These are phyloP conservation scores for Lipomyces spencermartinsiae DNA, from an alignment of 805 yeast genomes.

Conservation along the genomic window DNA sequence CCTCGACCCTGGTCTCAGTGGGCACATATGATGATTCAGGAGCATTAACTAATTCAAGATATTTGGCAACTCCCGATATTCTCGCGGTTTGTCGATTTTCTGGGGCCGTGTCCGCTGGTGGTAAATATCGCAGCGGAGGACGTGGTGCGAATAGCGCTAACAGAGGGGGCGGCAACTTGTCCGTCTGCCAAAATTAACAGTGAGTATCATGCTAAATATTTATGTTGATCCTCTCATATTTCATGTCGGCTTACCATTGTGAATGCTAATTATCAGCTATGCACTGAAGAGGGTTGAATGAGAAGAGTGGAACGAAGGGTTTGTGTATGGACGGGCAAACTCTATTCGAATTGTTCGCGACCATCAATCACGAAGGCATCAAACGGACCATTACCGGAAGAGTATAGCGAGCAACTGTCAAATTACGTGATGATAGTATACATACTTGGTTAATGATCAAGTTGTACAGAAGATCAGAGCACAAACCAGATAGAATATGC, in stretches of 20 bases:
- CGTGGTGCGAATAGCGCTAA: slow-evolving; percentile 63
- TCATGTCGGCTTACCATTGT: not conserved
- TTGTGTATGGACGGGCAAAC: not conserved
- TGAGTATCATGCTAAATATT: not conserved
- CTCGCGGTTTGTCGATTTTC: slow-evolving; percentile 55
- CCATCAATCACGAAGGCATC: too few relatives aligned
- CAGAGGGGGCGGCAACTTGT: slow-evolving; percentile 53
- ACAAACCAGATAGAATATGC: not conserved
- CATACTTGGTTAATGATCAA: not conserved
- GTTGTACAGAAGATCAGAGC: not conserved
- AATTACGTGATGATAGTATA: not conserved
- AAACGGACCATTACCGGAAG: too few relatives aligned
- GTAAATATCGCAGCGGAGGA: slow-evolving; percentile 59
- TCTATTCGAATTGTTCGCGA: not conserved
- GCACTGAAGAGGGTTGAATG: not conserved
- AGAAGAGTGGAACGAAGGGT: not conserved
- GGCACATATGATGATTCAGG: slow-evolving; percentile 42
- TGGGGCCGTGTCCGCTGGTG: slow-evolving; percentile 58
- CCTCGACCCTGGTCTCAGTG: slow-evolving; percentile 47
- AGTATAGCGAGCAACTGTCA: not conserved
- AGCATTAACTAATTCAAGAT: slow-evolving; percentile 43
- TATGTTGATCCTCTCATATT: not conserved
- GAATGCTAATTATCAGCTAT: not conserved
- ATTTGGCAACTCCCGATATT: slow-evolving; percentile 55
- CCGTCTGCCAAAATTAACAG: slow-evolving; percentile 44